Percentiles rank a stretch among this genome's conserved stretches.
These are phyloP conservation scores for Microascus cirrosus DNA, from an alignment of 2,329 filamentous ascomycete species.

Conservation along the genomic window DNA sequence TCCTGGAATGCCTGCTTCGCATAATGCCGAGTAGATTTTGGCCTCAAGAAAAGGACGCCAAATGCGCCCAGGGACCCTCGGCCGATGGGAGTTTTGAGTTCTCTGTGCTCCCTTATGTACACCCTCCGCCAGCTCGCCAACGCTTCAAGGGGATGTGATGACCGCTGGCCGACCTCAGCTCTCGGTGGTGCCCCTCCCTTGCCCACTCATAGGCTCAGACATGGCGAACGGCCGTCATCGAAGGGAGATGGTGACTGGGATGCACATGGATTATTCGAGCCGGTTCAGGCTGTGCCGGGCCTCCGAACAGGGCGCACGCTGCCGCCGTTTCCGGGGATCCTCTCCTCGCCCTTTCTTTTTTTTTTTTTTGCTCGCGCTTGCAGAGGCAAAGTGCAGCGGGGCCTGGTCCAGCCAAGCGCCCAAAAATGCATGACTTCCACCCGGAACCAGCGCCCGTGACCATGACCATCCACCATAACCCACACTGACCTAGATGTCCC, in stretches of 20 bases:
- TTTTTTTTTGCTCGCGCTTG: neutral
- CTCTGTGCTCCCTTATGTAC: too few relatives aligned
- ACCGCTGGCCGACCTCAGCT: too few relatives aligned
- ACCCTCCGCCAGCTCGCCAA: too few relatives aligned
- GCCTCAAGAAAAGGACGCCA: neutral
- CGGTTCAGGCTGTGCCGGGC: neutral
- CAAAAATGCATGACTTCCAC: neutral
- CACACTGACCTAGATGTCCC: neutral
- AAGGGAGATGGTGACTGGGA: neutral
- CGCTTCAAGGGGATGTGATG: too few relatives aligned
- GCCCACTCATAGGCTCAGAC: too few relatives aligned
- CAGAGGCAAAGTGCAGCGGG: neutral
- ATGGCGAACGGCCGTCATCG: too few relatives aligned
- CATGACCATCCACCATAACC: neutral
- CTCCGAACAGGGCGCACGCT: neutral
- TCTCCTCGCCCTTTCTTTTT: neutral
- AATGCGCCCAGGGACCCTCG: neutral
- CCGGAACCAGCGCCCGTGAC: neutral
- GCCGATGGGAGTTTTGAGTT: too few relatives aligned
- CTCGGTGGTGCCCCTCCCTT: too few relatives aligned
- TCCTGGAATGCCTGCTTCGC: neutral
- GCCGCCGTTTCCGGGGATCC: neutral
- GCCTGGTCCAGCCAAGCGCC: neutral
- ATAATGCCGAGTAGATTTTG: neutral
- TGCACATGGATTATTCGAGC: neutral